Conservation (phyloP, 257 asterid species). For the Craterostigma plantagineum region DNA sequence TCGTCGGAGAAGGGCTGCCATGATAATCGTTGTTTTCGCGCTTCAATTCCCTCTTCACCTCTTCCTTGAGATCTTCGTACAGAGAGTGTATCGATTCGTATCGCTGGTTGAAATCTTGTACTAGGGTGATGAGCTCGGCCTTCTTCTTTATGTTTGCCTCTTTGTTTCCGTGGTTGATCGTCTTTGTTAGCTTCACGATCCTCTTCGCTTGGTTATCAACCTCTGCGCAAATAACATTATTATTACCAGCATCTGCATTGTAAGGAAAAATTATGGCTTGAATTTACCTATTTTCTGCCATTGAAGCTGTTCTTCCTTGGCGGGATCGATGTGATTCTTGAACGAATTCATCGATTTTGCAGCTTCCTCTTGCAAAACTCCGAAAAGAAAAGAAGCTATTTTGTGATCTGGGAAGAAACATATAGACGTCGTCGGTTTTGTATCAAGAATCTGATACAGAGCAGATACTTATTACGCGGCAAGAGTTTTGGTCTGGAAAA, state of each 20-base stretch:
- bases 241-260: no score
- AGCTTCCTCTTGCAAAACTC: not conserved
- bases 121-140: slow-evolving; percentile 27
- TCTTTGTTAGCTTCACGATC: slow-evolving; percentile 38
- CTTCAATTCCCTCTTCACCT: slow-evolving; percentile 21
- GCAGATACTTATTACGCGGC: no score
- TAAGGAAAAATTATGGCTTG: no score
- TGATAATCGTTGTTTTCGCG: slow-evolving; percentile 26
- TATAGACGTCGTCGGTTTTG: no score
- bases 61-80: slow-evolving; percentile 35
- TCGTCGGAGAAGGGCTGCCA: no score
- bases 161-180: slow-evolving; percentile 25
- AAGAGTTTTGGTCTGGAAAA: no score
- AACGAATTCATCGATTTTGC: slow-evolving; percentile 29
- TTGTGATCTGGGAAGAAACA: no score
- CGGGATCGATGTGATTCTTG: slow-evolving; percentile 37
- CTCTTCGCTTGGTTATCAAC: slow-evolving; percentile 35
- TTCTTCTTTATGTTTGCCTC: slow-evolving; percentile 35
- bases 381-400: no score
- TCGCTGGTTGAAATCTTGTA: slow-evolving; percentile 44
- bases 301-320: slow-evolving; percentile 38
- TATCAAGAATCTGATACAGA: no score
- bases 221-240: slow-evolving; percentile 23
- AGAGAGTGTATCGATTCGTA: slow-evolving; percentile 31
- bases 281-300: slow-evolving; percentile 41